Base-by-base conservation (phyloP, 805 yeast species). In the Yueomyces sinensis region DNA sequence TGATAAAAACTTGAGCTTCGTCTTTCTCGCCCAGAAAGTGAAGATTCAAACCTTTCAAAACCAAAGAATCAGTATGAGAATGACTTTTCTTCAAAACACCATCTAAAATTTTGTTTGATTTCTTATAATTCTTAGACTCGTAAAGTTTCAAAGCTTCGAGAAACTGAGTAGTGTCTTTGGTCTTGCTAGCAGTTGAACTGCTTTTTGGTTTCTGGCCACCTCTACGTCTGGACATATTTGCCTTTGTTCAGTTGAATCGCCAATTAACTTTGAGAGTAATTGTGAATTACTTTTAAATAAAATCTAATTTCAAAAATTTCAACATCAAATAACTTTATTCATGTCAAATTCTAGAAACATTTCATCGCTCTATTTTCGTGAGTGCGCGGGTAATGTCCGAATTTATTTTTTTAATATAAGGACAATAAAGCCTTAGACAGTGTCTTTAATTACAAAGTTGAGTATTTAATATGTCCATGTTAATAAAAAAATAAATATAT, bases 41-140 rank as follows among this genome's bases (percentile, higher is more conserved):
- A 41, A 77, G 59, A 37, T 74, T 62, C 35, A 93, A 65, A 2
- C 94, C 97, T 58, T 89, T 89, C 48, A 91, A 65, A 3, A 95
- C 83, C 36, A 82, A 60, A 3, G 93, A 74, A 49, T 83, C 94
- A 19, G 86, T 78, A 55, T 82, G 86, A 33, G 63, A 65, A 13
- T 83, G 67, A 49, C 75, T 74, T 49, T 82, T 83, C 63, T 83
- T 82, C 48, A 89, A 58, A 45, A 82, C 70, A 25, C 70, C 62
- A 34, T 91, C 96, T 30, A 83, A 70, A 20, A 76, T 52, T 52
- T 82, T 82, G 46, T 87, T 58, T 1, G 95, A 74, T 49, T 89
- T 86, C 53, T 82, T 82, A 64, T 87, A 87, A 56, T 84, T 86
- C 54, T 82, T 84, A 32, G 68, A 54, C 52, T 91, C 97, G 49